These are phyloP conservation scores for Annulohypoxylon truncatum DNA, from an alignment of 2,329 filamentous ascomycete genomes.

Conservation along the genomic window DNA sequence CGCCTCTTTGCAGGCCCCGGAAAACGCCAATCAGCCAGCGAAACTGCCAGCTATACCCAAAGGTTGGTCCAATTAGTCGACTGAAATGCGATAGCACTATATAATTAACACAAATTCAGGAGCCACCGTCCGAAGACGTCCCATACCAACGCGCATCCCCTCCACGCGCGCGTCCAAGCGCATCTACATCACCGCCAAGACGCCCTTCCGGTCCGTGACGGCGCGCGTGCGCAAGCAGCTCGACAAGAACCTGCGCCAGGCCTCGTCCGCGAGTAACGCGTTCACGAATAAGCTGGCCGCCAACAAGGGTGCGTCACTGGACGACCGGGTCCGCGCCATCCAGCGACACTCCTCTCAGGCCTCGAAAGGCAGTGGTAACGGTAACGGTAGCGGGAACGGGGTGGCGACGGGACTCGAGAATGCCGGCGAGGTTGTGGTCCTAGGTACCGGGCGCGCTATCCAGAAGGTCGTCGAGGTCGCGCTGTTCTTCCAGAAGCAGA, in stretches of 20 bases:
- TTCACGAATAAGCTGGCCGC: slow-evolving; percentile 57
- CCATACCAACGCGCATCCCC: slow-evolving; percentile 57
- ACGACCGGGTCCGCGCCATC: slow-evolving; percentile 59
- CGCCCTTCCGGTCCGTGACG: slow-evolving; percentile 75
- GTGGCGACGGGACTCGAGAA: slow-evolving; percentile 51
- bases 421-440: slow-evolving; percentile 65
- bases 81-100: background rate
- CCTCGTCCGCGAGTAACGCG: slow-evolving; percentile 44
- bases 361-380: slow-evolving; percentile 36
- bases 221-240: slow-evolving; percentile 74
- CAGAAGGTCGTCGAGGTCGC: slow-evolving; percentile 71
- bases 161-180: slow-evolving; percentile 52
- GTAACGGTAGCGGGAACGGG: slow-evolving; percentile 44
- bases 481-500: slow-evolving; percentile 72
- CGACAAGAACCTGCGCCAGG: slow-evolving; percentile 59
- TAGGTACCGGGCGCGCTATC: slow-evolving; percentile 76
- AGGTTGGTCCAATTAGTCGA: slow-evolving; percentile 35
- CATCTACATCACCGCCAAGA: slow-evolving; percentile 73
- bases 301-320: slow-evolving; percentile 58
- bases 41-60: slow-evolving; percentile 50
- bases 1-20: slow-evolving; percentile 38
- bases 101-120: slow-evolving; percentile 52
- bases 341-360: slow-evolving; percentile 41
- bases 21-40: slow-evolving; percentile 16
- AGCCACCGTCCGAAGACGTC: slow-evolving; percentile 62